Base-by-base conservation (phyloP, 345 rosid genomes). In the Draba incana region DNA sequence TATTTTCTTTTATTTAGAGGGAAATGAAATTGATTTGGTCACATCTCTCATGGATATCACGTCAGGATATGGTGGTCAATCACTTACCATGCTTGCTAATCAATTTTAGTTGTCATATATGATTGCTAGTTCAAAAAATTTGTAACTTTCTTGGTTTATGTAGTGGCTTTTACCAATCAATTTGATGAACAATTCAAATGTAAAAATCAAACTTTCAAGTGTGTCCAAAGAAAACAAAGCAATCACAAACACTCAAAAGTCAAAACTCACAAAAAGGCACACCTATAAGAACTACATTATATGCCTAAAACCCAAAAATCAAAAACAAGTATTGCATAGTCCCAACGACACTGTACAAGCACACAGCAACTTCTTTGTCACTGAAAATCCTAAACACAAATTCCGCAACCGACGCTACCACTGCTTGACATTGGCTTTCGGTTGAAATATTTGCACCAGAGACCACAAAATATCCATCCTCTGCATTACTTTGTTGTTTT, bases 391-490 rank as follows among this genome's bases (percentile, higher is more conserved):
- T 57, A 63, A 16, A 63, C 27, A 9, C 38, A 12, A 56, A 38
- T 52, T 28, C 70, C 47, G 58, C 41, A 33, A 61, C 37, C 63
- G 46, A 46, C 2, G 43, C 51, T 16, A 50, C 54, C 51, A 62
- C 14, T 39, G 45, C 80, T 79, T 84, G 72, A 28, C 70, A 49
- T 82, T 76, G 47, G 82, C 66, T 78, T 90, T 87, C 69, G 83
- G 85, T 75, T 90, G 97, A 79, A 93, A 78, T 62, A 84, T 71
- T 75, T 90, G 98, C 70, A 87, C 88, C 27, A 93, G 84, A n/a
- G 97, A 84, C 97, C 98, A 93, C 61, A 93, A 76, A 54, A 93
- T 79, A 76, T 90, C 98, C 96, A 93, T 87, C 80, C 98, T 85
- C 63, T 88, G 93, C 86, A 86, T 81, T 30, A 74, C 76, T 70